phyloP scores from a whole-genome alignment of 2,329 filamentous ascomycete species.

The Plenodomus tracheiphilus region DNA sequence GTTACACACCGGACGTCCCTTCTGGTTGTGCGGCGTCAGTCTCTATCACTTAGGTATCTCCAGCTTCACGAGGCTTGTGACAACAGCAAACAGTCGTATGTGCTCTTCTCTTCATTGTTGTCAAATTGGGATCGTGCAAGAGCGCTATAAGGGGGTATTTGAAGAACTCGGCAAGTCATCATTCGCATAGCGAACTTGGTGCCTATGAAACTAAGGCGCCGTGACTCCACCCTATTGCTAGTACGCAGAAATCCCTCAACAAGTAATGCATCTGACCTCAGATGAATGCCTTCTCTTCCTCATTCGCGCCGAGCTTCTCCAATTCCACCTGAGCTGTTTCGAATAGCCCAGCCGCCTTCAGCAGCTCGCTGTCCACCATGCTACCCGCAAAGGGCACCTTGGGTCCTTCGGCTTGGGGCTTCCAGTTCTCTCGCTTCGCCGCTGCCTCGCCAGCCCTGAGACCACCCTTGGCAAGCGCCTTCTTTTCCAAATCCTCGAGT shows the following conservation, averaged over 20 bases:
- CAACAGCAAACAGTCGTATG: no score
- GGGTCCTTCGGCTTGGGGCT: slow-evolving; percentile 18
- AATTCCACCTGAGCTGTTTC: slow-evolving; percentile 23
- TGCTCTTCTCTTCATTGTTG: no score
- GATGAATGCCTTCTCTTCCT: slow-evolving; percentile 7
- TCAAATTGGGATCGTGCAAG: no score
- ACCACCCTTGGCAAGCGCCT: slow-evolving; percentile 18
- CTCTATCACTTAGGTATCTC: neutral
- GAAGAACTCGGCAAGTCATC: no score
- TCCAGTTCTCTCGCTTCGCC: slow-evolving; percentile 23
- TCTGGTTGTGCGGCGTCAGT: neutral
- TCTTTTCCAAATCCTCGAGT: slow-evolving; percentile 19
- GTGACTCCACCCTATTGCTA: no score
- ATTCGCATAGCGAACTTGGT: no score
- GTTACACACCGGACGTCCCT: neutral
- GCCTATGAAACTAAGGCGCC: no score
- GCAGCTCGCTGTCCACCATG: slow-evolving; percentile 34
- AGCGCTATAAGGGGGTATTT: no score
- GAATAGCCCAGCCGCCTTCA: slow-evolving; percentile 33
- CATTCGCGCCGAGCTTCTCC: slow-evolving; percentile 11
- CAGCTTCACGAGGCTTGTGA: no score
- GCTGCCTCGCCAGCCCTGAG: slow-evolving; percentile 17
- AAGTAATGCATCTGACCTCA: neutral
- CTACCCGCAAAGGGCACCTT: slow-evolving; percentile 35
- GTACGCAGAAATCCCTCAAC: no score